These are phyloP conservation scores for Gamarada debralockiae DNA, from an alignment of 495 filamentous ascomycete genomes.

Conservation along the genomic window DNA sequence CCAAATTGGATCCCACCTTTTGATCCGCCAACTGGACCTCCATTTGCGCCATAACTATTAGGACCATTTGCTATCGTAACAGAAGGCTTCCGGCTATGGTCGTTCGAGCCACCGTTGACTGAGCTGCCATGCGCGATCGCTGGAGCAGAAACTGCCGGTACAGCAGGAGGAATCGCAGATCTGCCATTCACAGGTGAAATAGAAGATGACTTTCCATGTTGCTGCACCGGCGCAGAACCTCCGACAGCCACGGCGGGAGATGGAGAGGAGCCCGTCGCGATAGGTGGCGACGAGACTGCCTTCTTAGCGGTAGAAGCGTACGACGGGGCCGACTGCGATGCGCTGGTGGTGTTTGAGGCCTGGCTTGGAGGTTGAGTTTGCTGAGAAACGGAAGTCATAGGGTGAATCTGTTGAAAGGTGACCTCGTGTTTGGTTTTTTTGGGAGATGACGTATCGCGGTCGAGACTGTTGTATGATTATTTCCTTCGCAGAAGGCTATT, in stretches of 20 bases:
- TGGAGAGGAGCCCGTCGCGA: slow-evolving; percentile 64
- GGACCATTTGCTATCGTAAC: slow-evolving; percentile 82
- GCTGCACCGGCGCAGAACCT: slow-evolving; percentile 58
- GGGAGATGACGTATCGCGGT: slow-evolving; percentile 22
- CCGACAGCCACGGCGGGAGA: slow-evolving; percentile 62
- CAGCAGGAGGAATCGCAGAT: slow-evolving; percentile 65
- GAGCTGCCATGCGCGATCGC: slow-evolving; percentile 37
- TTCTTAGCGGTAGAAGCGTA: slow-evolving; percentile 79
- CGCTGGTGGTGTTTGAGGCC: slow-evolving; percentile 41
- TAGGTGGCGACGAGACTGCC: slow-evolving; percentile 57
- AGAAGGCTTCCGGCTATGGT: slow-evolving; percentile 77
- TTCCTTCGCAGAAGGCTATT: slow-evolving; percentile 22
- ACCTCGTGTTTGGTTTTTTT: slow-evolving; percentile 11
- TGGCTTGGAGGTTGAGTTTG: slow-evolving; percentile 21
- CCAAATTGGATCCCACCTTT: slow-evolving; percentile 76
- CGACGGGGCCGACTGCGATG: slow-evolving; percentile 59
- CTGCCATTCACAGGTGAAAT: slow-evolving; percentile 82
- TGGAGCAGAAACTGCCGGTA: slow-evolving; percentile 49
- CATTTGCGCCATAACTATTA: slow-evolving; percentile 66
- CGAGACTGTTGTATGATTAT: not conserved
- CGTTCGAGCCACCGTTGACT: slow-evolving; percentile 54
- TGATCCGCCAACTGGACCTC: slow-evolving; percentile 54
- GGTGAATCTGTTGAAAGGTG: not conserved
- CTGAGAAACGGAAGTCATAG: slow-evolving; percentile 29
- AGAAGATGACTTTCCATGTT: slow-evolving; percentile 76